phyloP scores from a whole-genome alignment of 192 early-diverging fungal species.

The Coemansia javaensis region DNA sequence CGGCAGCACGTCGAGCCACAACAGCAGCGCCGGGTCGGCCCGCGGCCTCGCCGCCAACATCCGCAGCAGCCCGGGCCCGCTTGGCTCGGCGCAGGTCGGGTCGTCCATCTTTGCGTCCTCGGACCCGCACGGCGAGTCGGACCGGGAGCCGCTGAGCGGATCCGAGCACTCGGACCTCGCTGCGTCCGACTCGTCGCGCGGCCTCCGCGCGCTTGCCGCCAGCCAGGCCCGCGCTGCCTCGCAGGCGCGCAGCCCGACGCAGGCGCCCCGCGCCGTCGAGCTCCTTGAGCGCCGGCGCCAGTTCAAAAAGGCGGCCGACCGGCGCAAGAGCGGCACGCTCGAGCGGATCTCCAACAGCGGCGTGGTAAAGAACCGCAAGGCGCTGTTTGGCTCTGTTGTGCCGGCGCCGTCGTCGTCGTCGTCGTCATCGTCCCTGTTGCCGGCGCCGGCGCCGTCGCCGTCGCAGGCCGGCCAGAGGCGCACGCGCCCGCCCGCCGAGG shows the following conservation, averaged over 20 bases:
- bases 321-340: conserved; percentile 49
- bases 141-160: not conserved
- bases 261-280: too few species aligned
- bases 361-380: conserved; percentile 35
- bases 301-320: conserved; percentile 31
- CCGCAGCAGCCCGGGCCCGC: conserved; percentile 12
- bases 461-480: too few species aligned
- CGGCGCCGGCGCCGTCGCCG: too few species aligned
- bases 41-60: conserved; percentile 35
- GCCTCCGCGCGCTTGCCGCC: too few species aligned
- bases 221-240: too few species aligned
- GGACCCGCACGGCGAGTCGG: conserved; percentile 9
- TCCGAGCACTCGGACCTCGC: conserved; percentile 7
- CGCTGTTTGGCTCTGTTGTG: conserved; percentile 18
- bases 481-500: too few species aligned
- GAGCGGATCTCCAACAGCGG: conserved; percentile 44
- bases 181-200: conserved; percentile 1
- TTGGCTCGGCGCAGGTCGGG: conserved; percentile 21
- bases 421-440: not conserved
- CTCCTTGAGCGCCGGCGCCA: conserved; percentile 28
- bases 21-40: conserved; percentile 16
- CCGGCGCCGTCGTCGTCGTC: conserved; percentile 1
- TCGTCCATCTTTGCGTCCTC: conserved; percentile 46
- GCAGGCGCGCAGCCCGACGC: too few species aligned
- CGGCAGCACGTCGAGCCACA: conserved; percentile 31